These are phyloP conservation scores for Akanthomyces uredinophilus DNA, from an alignment of 2,329 filamentous ascomycete genomes.

Conservation along the genomic window DNA sequence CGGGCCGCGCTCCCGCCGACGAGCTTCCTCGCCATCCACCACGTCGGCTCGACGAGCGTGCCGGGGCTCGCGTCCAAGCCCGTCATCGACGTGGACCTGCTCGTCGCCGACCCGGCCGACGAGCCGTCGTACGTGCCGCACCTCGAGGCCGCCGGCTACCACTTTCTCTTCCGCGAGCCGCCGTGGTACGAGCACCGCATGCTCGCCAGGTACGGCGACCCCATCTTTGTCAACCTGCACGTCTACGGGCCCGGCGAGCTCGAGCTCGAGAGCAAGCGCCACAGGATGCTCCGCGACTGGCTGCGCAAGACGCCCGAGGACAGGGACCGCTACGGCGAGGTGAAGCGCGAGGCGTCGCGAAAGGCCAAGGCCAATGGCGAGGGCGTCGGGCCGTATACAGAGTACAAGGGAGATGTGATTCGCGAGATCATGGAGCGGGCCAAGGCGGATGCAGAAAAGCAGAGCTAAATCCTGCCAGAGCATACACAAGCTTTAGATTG, in stretches of 20 bases:
- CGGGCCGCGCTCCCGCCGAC: conserved; percentile 23
- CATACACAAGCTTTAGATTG: not conserved
- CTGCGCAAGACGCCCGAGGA: conserved; percentile 32
- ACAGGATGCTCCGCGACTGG: conserved; percentile 40
- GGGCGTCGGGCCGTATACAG: conserved; percentile 33
- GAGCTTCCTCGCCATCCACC: conserved; percentile 30
- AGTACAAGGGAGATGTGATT: conserved; percentile 35
- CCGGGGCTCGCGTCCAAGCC: conserved; percentile 40
- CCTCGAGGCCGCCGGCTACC: conserved; percentile 35
- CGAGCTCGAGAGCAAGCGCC: conserved; percentile 34
- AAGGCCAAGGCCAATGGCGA: conserved; percentile 26
- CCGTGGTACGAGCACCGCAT: conserved; percentile 39
- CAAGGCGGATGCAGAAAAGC: conserved; percentile 12
- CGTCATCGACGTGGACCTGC: conserved; percentile 44
- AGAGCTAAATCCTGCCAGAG: not conserved
- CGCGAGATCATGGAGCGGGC: conserved; percentile 29
- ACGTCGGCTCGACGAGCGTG: conserved; percentile 42
- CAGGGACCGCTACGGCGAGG: conserved; percentile 32
- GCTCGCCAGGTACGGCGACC: conserved; percentile 23
- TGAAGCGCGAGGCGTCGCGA: conserved; percentile 33
- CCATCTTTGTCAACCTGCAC: conserved; percentile 35
- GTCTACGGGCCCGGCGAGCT: conserved; percentile 35
- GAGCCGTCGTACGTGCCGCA: conserved; percentile 34
- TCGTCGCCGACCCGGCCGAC: conserved; percentile 31
- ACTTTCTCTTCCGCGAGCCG: conserved; percentile 38